These are phyloP conservation scores for Fragosphaeria purpurea DNA, from an alignment of 2,329 filamentous ascomycete genomes.

Conservation along the genomic window DNA sequence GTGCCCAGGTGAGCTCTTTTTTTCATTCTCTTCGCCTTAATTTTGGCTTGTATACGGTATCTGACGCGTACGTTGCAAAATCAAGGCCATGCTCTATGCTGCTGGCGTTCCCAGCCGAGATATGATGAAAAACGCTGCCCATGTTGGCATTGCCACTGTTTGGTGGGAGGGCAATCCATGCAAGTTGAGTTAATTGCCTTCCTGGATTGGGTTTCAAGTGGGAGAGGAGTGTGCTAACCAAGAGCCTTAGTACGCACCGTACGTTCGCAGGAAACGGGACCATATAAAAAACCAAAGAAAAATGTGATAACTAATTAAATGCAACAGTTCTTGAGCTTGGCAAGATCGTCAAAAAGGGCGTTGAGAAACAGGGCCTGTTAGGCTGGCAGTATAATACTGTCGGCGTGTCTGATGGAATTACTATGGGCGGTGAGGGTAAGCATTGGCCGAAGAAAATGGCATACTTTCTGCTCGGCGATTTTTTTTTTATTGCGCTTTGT, in stretches of 20 bases:
- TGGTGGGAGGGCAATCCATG: slow-evolving; percentile 99
- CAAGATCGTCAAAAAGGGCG: slow-evolving; percentile 72
- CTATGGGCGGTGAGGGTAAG: slow-evolving; percentile 84
- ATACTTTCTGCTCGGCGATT: neutral
- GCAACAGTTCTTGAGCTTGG: slow-evolving; percentile 67
- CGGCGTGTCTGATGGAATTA: slow-evolving; percentile 82
- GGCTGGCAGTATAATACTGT: slow-evolving; percentile 93
- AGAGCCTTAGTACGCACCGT: slow-evolving; percentile 62
- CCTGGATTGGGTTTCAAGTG: slow-evolving; percentile 80
- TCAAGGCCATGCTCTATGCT: slow-evolving; percentile 85
- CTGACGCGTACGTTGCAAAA: too few relatives aligned
- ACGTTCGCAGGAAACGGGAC: slow-evolving; percentile 12
- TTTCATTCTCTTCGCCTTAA: neutral
- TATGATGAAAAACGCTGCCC: slow-evolving; percentile 81
- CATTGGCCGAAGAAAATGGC: neutral
- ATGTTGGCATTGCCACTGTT: slow-evolving; percentile 82
- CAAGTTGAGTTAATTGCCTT: slow-evolving; percentile 66
- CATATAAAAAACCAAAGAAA: neutral
- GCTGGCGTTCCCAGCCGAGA: slow-evolving; percentile 76
- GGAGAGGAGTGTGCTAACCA: slow-evolving; percentile 97
- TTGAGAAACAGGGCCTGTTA: slow-evolving; percentile 76
- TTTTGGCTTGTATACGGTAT: neutral
- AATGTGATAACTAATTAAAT: too few relatives aligned
- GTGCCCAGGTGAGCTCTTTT: slow-evolving; percentile 57
- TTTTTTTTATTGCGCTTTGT: neutral